Evolutionary conservation across 768 basidiomycete species (phyloP).

Genomic region (Pilatotrama ljubarskyi): DNA sequence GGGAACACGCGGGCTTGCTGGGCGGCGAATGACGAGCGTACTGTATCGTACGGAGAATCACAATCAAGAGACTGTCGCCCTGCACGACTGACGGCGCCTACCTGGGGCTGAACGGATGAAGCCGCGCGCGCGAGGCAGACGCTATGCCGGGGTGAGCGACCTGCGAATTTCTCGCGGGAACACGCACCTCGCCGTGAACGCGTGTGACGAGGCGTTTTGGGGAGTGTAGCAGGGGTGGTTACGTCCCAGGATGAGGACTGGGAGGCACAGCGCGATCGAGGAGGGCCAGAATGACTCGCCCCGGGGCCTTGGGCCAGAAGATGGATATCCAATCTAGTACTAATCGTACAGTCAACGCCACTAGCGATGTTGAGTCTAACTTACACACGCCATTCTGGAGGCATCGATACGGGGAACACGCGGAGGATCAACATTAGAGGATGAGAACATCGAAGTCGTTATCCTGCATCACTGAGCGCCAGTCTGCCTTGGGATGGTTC

Average conservation of each 20-base stretch:
- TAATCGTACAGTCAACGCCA: constrained; percentile 14
- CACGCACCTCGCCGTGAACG: constrained; percentile 13
- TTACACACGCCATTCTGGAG: constrained; percentile 15
- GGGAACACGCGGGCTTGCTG: neutral
- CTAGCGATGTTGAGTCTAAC: constrained; percentile 8
- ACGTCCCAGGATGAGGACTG: neutral
- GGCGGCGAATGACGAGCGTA: neutral
- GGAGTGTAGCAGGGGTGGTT: constrained; percentile 1
- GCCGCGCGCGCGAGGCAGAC: constrained; percentile 1
- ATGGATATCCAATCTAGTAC: constrained; percentile 11
- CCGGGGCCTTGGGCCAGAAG: constrained; percentile 4
- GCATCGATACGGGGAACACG: neutral
- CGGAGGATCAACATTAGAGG: constrained; percentile 18
- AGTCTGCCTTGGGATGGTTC: constrained; percentile 32
- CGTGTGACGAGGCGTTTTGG: constrained; percentile 1
- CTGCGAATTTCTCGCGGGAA: neutral
- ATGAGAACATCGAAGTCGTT: constrained; percentile 29
- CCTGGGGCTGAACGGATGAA: constrained; percentile 3
- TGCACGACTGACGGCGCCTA: neutral
- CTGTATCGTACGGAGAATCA: constrained; percentile 12
- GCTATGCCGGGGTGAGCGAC: constrained; percentile 8
- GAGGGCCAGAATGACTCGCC: neutral
- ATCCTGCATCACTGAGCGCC: constrained; percentile 40
- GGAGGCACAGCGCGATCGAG: neutral
- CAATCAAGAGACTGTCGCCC: constrained; percentile 4